These are phyloP conservation scores for Metschnikowia proteae DNA, from an alignment of 805 yeast species.

Conservation along the genomic window DNA sequence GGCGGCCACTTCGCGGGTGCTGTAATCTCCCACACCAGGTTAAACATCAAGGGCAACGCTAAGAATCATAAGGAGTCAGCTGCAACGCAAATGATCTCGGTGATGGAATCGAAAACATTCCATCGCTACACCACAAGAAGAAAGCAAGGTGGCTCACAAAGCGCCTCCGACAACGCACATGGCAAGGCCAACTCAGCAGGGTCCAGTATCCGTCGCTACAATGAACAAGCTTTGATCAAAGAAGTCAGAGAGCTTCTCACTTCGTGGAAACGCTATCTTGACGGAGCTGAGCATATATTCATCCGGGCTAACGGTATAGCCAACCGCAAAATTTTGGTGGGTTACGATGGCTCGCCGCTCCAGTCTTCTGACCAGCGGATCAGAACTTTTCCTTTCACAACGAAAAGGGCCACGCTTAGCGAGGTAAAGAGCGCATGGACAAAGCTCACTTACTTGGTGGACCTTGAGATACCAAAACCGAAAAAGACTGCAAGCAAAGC, in stretches of 20 bases:
- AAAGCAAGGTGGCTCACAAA: constrained; percentile 96
- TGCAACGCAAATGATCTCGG: constrained; percentile 59
- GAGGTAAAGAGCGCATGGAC: constrained; percentile 86
- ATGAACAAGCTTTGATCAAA: constrained; percentile 74
- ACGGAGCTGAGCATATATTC: constrained; percentile 65
- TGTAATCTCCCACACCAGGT: constrained; percentile 68
- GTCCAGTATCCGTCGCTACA: constrained; percentile 80
- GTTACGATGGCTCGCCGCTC: constrained; percentile 58
- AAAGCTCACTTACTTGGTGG: constrained; percentile 58
- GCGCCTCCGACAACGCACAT: constrained; percentile 84
- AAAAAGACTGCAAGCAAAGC: constrained; percentile 14
- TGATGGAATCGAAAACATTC: constrained; percentile 76
- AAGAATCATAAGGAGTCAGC: constrained; percentile 44
- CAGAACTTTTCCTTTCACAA: constrained; percentile 78
- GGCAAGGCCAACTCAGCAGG: constrained; percentile 98
- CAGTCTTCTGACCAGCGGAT: constrained; percentile 57
- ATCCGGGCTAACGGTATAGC: constrained; percentile 76
- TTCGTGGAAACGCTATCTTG: constrained; percentile 60
- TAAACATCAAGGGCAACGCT: constrained; percentile 52
- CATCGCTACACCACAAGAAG: constrained; percentile 95
- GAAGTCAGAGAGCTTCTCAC: constrained; percentile 71
- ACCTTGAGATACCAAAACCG: constrained; percentile 52
- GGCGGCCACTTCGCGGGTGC: constrained; percentile 99
- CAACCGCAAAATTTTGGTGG: constrained; percentile 61
- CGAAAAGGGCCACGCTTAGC: constrained; percentile 76